These are phyloP conservation scores for Pseudogymnoascus sp. DNA, from an alignment of 2,329 filamentous ascomycete genomes.

Conservation along the genomic window DNA sequence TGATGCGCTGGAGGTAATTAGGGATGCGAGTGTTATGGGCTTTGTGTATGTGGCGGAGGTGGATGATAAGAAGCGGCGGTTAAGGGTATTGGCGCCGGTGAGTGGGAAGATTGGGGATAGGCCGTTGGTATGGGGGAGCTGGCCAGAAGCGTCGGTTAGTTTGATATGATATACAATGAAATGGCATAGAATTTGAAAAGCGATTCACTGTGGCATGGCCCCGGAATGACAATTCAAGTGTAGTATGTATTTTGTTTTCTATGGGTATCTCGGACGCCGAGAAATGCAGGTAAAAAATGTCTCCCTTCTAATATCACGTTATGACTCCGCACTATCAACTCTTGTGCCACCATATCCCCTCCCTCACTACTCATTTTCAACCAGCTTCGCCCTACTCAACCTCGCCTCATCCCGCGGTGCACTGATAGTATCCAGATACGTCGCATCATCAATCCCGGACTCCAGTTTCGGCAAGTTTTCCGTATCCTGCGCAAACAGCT, in stretches of 20 bases:
- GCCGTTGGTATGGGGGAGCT: slow-evolving; percentile 76
- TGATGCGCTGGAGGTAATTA: slow-evolving; percentile 64
- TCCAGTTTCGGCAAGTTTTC: slow-evolving; percentile 32
- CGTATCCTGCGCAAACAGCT: slow-evolving; percentile 46
- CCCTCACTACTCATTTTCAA: background rate
- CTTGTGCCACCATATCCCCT: background rate
- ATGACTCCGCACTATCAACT: background rate
- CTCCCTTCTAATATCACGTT: background rate
- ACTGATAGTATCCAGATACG: slow-evolving; percentile 58
- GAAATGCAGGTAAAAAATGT: slow-evolving; percentile 7
- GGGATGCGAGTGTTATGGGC: slow-evolving; percentile 78
- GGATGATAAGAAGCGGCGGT: slow-evolving; percentile 72
- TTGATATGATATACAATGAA: slow-evolving; percentile 18
- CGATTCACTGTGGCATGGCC: background rate
- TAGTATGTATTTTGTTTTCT: slow-evolving; percentile 2
- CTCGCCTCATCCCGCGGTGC: slow-evolving; percentile 34
- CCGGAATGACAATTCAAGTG: background rate
- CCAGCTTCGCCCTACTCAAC: slow-evolving; percentile 18
- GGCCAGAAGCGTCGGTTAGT: slow-evolving; percentile 72
- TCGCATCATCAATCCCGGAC: slow-evolving; percentile 47
- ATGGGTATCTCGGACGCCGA: slow-evolving; percentile 10
- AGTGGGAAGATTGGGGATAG: slow-evolving; percentile 71
- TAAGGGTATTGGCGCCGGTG: slow-evolving; percentile 77
- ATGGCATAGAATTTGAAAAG: background rate
- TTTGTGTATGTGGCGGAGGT: slow-evolving; percentile 91